Percentiles rank a stretch among this genome's conserved stretches.
Conservation (phyloP, 257 asterid genomes). For the Solanum chilense region DNA sequence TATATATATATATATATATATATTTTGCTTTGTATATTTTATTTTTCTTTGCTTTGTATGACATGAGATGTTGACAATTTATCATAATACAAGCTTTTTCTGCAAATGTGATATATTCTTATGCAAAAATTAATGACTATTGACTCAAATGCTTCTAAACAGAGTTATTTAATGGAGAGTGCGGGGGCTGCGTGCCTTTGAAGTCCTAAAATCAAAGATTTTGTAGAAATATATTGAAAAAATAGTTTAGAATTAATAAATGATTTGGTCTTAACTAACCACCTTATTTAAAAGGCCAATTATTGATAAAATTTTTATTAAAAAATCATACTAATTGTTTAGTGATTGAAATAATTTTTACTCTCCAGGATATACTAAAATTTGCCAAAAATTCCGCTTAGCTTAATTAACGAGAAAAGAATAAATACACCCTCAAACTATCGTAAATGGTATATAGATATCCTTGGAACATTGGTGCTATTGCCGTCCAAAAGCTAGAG, state of each 20-base stretch:
- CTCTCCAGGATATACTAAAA: too few relatives aligned
- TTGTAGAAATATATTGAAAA: neutral
- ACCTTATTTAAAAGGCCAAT: neutral
- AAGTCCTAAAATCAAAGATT: neutral
- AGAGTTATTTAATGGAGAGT: neutral
- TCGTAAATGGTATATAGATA: too few relatives aligned
- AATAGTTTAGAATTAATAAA: neutral
- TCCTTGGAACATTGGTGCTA: fast-evolving
- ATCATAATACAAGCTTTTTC: neutral
- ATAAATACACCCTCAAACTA: too few relatives aligned
- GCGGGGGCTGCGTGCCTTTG: neutral
- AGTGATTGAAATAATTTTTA: neutral
- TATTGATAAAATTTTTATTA: neutral
- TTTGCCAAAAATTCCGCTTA: too few relatives aligned
- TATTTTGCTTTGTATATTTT: too few relatives aligned
- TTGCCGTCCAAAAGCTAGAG: too few relatives aligned
- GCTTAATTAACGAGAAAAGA: too few relatives aligned
- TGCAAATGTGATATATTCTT: too few relatives aligned
- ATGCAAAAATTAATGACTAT: neutral
- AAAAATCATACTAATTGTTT: neutral
- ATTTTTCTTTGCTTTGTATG: too few relatives aligned
- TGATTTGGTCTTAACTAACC: neutral
- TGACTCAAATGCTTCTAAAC: neutral
- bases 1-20: too few relatives aligned
- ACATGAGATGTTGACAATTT: neutral